Evolutionary conservation across 768 basidiomycete genomes (phyloP), one percentile per base, ranked within the genome.

Genomic region (Trametes meyenii): DNA sequence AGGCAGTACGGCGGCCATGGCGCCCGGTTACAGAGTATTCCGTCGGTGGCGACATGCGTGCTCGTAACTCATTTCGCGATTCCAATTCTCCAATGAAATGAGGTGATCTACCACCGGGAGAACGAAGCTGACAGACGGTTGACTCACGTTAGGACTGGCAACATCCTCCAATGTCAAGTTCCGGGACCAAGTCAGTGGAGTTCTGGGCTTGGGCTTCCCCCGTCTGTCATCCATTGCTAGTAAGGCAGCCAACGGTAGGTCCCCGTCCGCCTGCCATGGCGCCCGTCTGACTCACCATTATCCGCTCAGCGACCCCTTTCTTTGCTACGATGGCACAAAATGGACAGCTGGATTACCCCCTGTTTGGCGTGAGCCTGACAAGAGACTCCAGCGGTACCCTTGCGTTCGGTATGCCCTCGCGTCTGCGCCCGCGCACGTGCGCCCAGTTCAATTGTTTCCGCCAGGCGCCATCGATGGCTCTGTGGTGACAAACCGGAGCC

Each of bases 121-220:
- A 48, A 17, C 21, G 14, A 13, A 29, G 17, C 26, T 50, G 29
- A 50, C 36, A 21, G 40, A 45, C 16, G 29, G 24, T 50, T 53
- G 6, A n/a, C 21, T 43, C 14, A 33, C 29, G 8, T 33, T 53
- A 92, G 89, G 84, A 17, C 68, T 92, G 50, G 78, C 87, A 42
- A 85, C 83, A 1, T 71, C 79, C 42, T 85, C 84, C 21, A 89
- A 88, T 68, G 79, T 92, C 36, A 79, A 83, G 16, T 74, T 92
- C 63, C 74, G 75, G 11, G 84, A 89, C 67, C 71, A 87, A 50
- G 77, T 85, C 8, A 92, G 89, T 60, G 91, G 91, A 2, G 73
- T 93, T 39, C 68, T 93, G 21, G 91, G 91, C 21, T 75, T 93
- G 29, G 90, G 91, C 0, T 93, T 93, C 72, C 79, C 89, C 26